Evolutionary conservation across 2,329 filamentous ascomycete genomes (phyloP).

Genomic region (Bipolaris sorokiniana): DNA sequence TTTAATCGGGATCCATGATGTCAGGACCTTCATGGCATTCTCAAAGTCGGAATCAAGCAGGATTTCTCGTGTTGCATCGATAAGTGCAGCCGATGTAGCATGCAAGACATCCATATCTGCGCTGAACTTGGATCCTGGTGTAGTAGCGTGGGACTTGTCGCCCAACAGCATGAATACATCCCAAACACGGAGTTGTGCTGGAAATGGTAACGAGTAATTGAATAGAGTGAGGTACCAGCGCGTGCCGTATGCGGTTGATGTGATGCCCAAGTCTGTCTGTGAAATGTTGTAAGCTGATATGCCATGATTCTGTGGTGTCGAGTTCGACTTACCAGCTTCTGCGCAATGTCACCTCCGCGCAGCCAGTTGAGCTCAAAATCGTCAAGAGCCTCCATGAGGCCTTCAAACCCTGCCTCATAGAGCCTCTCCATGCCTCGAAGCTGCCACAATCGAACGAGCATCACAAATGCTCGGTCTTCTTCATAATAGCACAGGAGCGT

Average conservation of each 20-base stretch:
- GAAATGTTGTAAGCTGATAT: conserved; percentile 26
- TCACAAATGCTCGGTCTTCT: conserved; percentile 91
- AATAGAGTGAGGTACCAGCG: conserved; percentile 98
- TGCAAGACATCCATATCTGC: conserved; percentile 85
- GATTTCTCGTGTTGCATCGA: conserved; percentile 87
- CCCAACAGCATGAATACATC: conserved; percentile 96
- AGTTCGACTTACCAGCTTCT: conserved; percentile 72
- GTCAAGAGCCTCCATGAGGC: conserved; percentile 81
- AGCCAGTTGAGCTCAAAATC: conserved; percentile 90
- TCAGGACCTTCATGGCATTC: conserved; percentile 96
- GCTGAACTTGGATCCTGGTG: conserved; percentile 49
- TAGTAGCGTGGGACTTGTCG: conserved; percentile 62
- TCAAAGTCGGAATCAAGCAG: conserved; percentile 94
- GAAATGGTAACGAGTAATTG: conserved; percentile 94
- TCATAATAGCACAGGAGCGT: conserved; percentile 97
- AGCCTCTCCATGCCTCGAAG: conserved; percentile 83
- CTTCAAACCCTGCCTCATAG: conserved; percentile 82
- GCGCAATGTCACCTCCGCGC: conserved; percentile 74
- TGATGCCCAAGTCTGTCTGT: conserved; percentile 77
- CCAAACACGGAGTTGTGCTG: conserved; percentile 94
- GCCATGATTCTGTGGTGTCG: not conserved
- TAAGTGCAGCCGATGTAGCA: conserved; percentile 85
- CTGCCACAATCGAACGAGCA: conserved; percentile 95
- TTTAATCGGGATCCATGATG: conserved; percentile 90
- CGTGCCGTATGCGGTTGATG: conserved; percentile 91